These are phyloP conservation scores for Suillus tomentosus DNA, from an alignment of 768 basidiomycete species.

Conservation along the genomic window DNA sequence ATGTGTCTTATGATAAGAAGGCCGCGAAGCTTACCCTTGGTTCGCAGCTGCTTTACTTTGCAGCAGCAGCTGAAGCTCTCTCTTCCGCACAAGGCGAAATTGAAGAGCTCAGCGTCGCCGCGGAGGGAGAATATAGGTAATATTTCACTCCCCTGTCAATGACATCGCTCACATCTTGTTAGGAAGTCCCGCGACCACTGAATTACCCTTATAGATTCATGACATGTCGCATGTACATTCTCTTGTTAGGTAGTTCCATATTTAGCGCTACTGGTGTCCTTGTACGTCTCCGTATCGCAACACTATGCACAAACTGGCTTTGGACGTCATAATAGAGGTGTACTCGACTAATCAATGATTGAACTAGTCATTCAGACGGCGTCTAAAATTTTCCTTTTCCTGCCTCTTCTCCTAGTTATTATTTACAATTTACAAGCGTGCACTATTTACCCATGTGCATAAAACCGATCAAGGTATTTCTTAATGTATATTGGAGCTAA, in stretches of 20 bases:
- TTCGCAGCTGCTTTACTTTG: constrained; percentile 66
- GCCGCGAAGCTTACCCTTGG: background rate
- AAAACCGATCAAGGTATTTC: background rate
- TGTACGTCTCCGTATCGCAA: background rate
- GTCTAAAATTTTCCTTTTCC: background rate
- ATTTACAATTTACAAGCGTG: background rate
- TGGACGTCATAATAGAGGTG: background rate
- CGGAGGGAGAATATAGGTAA: constrained; percentile 94
- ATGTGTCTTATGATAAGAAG: constrained; percentile 16
- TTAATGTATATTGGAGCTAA: background rate
- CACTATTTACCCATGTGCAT: background rate
- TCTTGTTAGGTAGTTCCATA: background rate
- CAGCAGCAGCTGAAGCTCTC: constrained; percentile 77
- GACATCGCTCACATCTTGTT: constrained; percentile 14
- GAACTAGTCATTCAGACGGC: background rate
- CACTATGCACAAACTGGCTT: constrained; percentile 1
- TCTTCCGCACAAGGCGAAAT: constrained; percentile 87
- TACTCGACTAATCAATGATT: background rate
- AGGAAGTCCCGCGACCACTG: constrained; percentile 92
- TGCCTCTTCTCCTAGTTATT: background rate
- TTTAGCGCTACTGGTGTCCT: background rate
- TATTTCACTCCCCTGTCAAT: constrained; percentile 12
- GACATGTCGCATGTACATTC: constrained; percentile 7
- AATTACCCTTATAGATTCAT: constrained; percentile 44
- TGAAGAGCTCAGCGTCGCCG: constrained; percentile 89